Evolutionary conservation across 345 rosid species (phyloP), one percentile per base, ranked within the genome.

Genomic region (Toxicodendron radicans): DNA sequence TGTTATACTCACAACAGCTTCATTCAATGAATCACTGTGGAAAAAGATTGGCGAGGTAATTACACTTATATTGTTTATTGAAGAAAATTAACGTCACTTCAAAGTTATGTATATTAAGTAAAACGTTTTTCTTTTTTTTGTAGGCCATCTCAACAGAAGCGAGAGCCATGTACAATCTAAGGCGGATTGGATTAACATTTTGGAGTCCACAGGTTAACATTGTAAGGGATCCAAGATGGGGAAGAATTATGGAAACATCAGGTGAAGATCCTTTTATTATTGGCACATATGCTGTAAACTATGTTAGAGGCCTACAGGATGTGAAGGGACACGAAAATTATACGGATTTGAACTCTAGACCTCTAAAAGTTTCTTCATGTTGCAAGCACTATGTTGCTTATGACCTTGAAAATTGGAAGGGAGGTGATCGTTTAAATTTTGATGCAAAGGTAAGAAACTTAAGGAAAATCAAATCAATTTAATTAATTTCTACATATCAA

Each of bases 301-400:
- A 81, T 58, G 86, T 86, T 9, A 83, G 73, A 53, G 92, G 90
- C 9, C 68, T 86, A 70, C 92, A 86, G 72, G 90, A 84, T 23
- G 79, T 82, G 65, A 54, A 64, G 53, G 64, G 76, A 61, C 5
- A 57, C 6, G n/a, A 24, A 41, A 24, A 71, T 3, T 0, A 53
- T 7, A 9, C 33, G 60, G 61, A 81, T 32, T 10, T 9, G 13
- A 70, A 70, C 35, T 70, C 75, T 17, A 76, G 81, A 58, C 78
- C 73, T 45, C 83, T 86, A 14, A 83, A 85, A 60, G 87, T 84
- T 4, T 85, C 92, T 18, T 75, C 84, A 10, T 85, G 86, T 38
- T 88, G 87, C 81, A 88, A 86, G 77, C 92, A 88, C 73, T 85
- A 83, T 62, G 79, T 87, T 54, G 88, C 89, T 58, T 88, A 85